Conservation (phyloP, 179 eudicot species). For the Vitellaria paradoxa region DNA sequence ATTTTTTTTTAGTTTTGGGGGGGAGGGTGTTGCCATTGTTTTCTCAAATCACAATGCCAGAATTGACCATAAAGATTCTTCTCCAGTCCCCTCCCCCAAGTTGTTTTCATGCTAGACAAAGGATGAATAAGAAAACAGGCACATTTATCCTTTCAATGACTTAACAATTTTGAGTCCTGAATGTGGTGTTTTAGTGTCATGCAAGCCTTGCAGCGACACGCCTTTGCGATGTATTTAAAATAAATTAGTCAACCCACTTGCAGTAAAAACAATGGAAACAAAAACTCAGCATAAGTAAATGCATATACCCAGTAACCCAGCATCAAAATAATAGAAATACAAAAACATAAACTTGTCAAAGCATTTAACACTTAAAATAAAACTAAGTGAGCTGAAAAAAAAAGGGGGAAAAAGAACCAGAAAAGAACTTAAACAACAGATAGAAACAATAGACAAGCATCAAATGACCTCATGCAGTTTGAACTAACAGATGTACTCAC, state of each 20-base stretch:
- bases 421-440: too few relatives aligned
- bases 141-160: neutral
- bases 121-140: neutral
- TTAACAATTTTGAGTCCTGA: neutral
- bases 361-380: neutral
- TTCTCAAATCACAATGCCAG: neutral
- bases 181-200: neutral
- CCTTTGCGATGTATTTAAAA: neutral
- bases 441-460: too few relatives aligned
- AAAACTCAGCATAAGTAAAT: slow-evolving; percentile 2
- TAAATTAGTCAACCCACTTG: neutral
- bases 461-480: neutral
- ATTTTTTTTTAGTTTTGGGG: too few relatives aligned
- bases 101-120: neutral
- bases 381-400: too few relatives aligned
- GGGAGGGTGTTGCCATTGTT: neutral
- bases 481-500: slow-evolving; percentile 47
- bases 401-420: too few relatives aligned
- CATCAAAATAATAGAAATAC: slow-evolving; percentile 10
- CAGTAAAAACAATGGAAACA: neutral
- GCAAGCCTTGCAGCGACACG: neutral
- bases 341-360: neutral
- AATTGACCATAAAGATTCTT: neutral
- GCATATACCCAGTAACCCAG: neutral
- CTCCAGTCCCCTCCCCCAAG: neutral